Evolutionary conservation across 306 rosid genomes (phyloP).

Genomic region (Sechiopsis laciniata): DNA sequence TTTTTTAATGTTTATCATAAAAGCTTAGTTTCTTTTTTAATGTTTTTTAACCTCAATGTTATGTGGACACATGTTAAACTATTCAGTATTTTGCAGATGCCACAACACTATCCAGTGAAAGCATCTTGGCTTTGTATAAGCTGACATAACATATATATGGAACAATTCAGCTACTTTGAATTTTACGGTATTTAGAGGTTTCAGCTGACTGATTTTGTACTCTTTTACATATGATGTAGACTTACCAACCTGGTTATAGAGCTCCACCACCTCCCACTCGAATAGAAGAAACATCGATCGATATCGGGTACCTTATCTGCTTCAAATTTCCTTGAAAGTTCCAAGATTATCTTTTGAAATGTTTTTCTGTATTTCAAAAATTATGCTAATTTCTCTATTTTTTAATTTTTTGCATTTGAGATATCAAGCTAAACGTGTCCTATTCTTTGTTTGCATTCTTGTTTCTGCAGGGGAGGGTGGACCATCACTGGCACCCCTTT

Average conservation of each 20-base stretch:
- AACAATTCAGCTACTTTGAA: constrained; percentile 11
- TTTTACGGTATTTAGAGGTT: neutral
- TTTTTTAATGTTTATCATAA: no score
- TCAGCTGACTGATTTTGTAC: constrained; percentile 21
- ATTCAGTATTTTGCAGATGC: neutral
- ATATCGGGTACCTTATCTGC: constrained; percentile 63
- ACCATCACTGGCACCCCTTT: constrained; percentile 92
- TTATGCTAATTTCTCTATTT: neutral
- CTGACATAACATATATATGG: neutral
- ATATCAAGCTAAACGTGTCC: constrained; percentile 15
- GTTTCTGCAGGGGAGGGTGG: constrained; percentile 78
- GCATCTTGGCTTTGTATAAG: neutral
- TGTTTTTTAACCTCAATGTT: no score
- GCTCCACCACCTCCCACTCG: constrained; percentile 78
- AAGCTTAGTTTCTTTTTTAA: no score
- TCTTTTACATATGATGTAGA: constrained; percentile 35
- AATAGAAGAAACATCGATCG: constrained; percentile 83
- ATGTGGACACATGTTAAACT: neutral
- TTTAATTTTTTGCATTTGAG: neutral
- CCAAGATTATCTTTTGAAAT: neutral
- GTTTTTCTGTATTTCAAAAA: neutral
- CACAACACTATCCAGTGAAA: neutral
- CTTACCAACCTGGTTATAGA: constrained; percentile 75
- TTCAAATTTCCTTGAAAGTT: constrained; percentile 5
- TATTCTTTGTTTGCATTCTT: constrained; percentile 19